Percentiles rank a stretch among this genome's conserved stretches.
These are phyloP conservation scores for Streptanthus diversifolius DNA, from an alignment of 345 rosid species.

Conservation along the genomic window DNA sequence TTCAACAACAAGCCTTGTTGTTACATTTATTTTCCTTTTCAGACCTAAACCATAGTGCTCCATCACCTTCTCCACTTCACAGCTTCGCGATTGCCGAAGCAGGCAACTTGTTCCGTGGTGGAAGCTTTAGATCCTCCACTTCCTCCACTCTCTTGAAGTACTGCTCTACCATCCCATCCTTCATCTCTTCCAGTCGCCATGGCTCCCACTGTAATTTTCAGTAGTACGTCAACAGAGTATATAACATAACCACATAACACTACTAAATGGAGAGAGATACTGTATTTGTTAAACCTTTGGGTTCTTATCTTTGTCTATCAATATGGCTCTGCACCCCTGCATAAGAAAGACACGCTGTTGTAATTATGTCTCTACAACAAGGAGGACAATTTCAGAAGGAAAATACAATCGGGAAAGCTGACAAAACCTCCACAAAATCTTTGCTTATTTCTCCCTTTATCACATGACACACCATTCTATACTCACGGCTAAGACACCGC, in stretches of 20 bases:
- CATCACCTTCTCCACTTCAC: slow-evolving; percentile 33
- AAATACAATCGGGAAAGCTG: neutral
- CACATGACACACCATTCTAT: slow-evolving; percentile 82
- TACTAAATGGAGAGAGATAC: neutral
- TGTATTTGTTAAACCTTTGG: slow-evolving; percentile 52
- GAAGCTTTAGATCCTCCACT: slow-evolving; percentile 66
- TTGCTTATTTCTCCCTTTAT: slow-evolving; percentile 75
- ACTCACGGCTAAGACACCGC: slow-evolving; percentile 74
- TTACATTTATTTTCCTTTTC: slow-evolving; percentile 20
- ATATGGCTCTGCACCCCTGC: slow-evolving; percentile 95
- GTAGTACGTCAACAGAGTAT: neutral
- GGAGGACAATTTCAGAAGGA: neutral
- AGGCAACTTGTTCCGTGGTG: slow-evolving; percentile 52
- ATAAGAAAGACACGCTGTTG: slow-evolving; percentile 1
- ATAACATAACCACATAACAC: neutral
- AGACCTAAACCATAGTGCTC: slow-evolving; percentile 4
- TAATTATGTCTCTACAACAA: neutral
- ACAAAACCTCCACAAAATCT: slow-evolving; percentile 76
- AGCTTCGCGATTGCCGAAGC: slow-evolving; percentile 59
- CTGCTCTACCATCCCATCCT: slow-evolving; percentile 51
- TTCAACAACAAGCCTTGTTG: slow-evolving; percentile 9
- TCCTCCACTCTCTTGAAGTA: slow-evolving; percentile 59
- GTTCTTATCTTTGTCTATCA: slow-evolving; percentile 78
- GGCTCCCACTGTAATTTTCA: slow-evolving; percentile 66
- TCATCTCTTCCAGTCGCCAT: slow-evolving; percentile 52